phyloP scores from a whole-genome alignment of 371 early-diverging fungal genomes.

The Apophysomyces sp. region DNA sequence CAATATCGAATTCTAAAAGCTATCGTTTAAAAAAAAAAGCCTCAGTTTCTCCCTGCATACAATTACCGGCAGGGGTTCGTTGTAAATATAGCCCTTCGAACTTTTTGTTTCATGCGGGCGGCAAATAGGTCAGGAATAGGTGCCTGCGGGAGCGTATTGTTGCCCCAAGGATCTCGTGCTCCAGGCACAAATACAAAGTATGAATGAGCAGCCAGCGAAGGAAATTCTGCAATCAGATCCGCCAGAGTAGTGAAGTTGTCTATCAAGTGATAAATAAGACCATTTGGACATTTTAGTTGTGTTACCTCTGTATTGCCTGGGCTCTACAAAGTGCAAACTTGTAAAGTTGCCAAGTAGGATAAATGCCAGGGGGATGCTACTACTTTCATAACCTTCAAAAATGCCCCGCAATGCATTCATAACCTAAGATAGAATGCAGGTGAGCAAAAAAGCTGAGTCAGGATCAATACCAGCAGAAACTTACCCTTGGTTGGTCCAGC shows the following conservation, averaged over 20 bases:
- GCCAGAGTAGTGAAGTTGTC: constrained; percentile 73
- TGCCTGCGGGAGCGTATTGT: constrained; percentile 69
- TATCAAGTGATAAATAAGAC: background rate
- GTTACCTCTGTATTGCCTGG: constrained; percentile 40
- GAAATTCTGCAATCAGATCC: constrained; percentile 74
- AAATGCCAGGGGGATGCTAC: constrained; percentile 75
- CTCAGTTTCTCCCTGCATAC: background rate
- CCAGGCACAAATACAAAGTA: constrained; percentile 92
- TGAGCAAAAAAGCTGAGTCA: background rate
- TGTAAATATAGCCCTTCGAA: constrained; percentile 64
- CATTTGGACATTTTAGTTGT: background rate
- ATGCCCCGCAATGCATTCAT: constrained; percentile 60
- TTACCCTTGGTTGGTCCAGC: constrained; percentile 80
- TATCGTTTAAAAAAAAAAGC: background rate
- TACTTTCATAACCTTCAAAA: constrained; percentile 68
- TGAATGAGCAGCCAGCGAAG: constrained; percentile 58
- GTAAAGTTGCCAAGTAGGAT: constrained; percentile 85
- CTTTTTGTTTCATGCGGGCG: constrained; percentile 50
- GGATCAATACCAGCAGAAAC: constrained; percentile 4
- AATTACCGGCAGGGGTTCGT: constrained; percentile 83
- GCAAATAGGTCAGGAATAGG: constrained; percentile 76
- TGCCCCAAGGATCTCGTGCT: constrained; percentile 80
- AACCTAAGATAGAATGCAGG: constrained; percentile 22
- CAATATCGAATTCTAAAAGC: constrained; percentile 71
- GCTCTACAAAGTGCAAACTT: constrained; percentile 68